Conservation (phyloP, 805 yeast genomes). For the Lipomyces sp. region DNA sequence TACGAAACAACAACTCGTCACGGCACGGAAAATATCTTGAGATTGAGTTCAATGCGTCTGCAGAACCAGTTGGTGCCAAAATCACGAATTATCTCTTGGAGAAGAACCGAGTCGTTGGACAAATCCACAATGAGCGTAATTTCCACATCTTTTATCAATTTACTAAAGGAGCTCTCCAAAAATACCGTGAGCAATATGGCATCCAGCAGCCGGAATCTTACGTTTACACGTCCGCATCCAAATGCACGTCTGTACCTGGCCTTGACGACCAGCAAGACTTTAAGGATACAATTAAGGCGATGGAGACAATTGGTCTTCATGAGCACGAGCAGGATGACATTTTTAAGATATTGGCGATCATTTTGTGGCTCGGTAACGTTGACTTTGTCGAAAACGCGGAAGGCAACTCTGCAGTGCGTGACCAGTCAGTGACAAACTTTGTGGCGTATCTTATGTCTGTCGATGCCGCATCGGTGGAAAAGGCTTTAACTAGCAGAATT, state of each 20-base stretch:
- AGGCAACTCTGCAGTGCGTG: slow-evolving; percentile 80
- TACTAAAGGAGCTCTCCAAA: slow-evolving; percentile 84
- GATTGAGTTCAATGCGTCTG: slow-evolving; percentile 74
- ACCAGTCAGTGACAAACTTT: slow-evolving; percentile 86
- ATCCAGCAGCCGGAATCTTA: slow-evolving; percentile 93
- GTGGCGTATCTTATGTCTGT: slow-evolving; percentile 89
- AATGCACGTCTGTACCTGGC: slow-evolving; percentile 81
- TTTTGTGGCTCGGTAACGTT: slow-evolving; percentile 93
- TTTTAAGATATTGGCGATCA: slow-evolving; percentile 76
- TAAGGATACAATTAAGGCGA: slow-evolving; percentile 76
- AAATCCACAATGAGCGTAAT: slow-evolving; percentile 86
- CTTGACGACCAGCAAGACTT: slow-evolving; percentile 81
- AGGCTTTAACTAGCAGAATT: slow-evolving; percentile 71
- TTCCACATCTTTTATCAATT: slow-evolving; percentile 97
- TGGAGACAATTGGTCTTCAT: slow-evolving; percentile 79
- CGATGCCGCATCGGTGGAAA: slow-evolving; percentile 59
- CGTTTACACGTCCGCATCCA: slow-evolving; percentile 79
- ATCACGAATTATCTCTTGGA: slow-evolving; percentile 92
- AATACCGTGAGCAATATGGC: slow-evolving; percentile 79
- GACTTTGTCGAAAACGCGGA: slow-evolving; percentile 80
- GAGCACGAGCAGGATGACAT: slow-evolving; percentile 86
- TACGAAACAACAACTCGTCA: slow-evolving; percentile 84
- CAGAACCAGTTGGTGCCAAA: slow-evolving; percentile 91
- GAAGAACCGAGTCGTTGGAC: slow-evolving; percentile 96
- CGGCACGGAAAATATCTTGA: slow-evolving; percentile 93